Evolutionary conservation across 73 alveolate genomes (phyloP).

Genomic region (Halteria grandinella): DNA sequence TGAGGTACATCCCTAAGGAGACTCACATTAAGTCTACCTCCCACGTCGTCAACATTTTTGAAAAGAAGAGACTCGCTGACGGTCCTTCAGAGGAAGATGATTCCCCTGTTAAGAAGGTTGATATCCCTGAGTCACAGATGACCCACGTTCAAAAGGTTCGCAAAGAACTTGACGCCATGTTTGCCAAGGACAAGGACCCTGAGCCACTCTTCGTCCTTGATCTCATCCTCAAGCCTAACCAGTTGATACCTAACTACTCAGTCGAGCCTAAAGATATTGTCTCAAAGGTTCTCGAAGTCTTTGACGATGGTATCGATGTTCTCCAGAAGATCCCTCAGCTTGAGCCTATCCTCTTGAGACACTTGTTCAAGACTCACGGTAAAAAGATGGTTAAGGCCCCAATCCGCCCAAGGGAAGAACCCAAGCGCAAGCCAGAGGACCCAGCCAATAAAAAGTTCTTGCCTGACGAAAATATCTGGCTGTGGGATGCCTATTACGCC

Average conservation of each 20-base stretch:
- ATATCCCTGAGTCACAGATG: slow-evolving; percentile 64
- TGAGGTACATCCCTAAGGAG: slow-evolving; percentile 84
- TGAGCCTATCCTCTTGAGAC: slow-evolving; percentile 92
- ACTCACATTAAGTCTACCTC: slow-evolving; percentile 82
- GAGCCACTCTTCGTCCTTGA: slow-evolving; percentile 84
- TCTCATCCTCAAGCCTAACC: slow-evolving; percentile 72
- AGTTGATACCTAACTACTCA: slow-evolving; percentile 72
- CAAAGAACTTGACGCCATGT: slow-evolving; percentile 26
- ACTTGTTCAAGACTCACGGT: slow-evolving; percentile 93
- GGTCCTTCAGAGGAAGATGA: slow-evolving; percentile 79
- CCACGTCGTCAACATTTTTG: slow-evolving; percentile 83
- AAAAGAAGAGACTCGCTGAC: slow-evolving; percentile 69
- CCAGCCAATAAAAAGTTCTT: slow-evolving; percentile 80
- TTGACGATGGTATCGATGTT: slow-evolving; percentile 94
- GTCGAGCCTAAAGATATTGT: slow-evolving; percentile 93
- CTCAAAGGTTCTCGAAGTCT: slow-evolving; percentile 83
- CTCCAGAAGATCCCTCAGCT: slow-evolving; percentile 93
- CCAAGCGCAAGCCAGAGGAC: slow-evolving; percentile 75
- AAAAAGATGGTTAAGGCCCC: slow-evolving; percentile 92
- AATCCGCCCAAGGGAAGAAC: slow-evolving; percentile 90
- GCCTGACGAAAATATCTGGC: slow-evolving; percentile 98
- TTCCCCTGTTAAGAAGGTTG: slow-evolving; percentile 62
- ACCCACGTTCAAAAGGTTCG: slow-evolving; percentile 16
- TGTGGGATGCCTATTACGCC: slow-evolving; percentile 91
- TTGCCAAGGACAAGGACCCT: slow-evolving; percentile 60